Evolutionary conservation across 495 filamentous ascomycete genomes (phyloP).

Genomic region (Apiosordaria backusii): DNA sequence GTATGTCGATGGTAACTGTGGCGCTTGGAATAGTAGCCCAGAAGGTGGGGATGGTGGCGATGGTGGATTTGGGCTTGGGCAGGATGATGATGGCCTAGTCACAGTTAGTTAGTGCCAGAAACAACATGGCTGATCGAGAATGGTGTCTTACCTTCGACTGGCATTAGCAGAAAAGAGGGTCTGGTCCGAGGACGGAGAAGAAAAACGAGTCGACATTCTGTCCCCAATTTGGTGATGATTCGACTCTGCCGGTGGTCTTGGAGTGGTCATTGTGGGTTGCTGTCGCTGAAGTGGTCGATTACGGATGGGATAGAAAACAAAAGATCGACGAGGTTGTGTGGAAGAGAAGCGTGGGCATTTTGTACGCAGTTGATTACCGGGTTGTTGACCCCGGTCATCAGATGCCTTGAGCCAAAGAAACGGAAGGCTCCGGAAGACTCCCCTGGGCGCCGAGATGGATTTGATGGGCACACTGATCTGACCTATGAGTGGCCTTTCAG

Average conservation of each 20-base stretch:
- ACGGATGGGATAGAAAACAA: too few species aligned
- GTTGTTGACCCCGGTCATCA: too few species aligned
- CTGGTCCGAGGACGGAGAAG: not conserved
- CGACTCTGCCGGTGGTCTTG: not conserved
- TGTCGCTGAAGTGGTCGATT: not conserved
- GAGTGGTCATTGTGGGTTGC: not conserved
- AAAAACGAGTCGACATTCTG: not conserved
- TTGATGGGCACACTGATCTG: too few species aligned
- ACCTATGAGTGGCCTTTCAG: too few species aligned
- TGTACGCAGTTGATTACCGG: too few species aligned
- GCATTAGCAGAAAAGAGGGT: not conserved
- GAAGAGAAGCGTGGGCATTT: too few species aligned
- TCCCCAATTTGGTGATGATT: not conserved
- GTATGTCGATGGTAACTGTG: not conserved
- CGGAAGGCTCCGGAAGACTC: too few species aligned
- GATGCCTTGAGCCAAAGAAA: too few species aligned
- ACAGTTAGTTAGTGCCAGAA: not conserved
- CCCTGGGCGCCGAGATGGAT: too few species aligned
- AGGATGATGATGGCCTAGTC: not conserved
- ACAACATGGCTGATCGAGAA: not conserved
- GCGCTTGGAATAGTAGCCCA: not conserved
- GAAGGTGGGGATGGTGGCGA: not conserved
- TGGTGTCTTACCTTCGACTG: not conserved
- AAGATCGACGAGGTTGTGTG: too few species aligned
- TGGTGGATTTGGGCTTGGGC: not conserved